These are phyloP conservation scores for Cronartium ribicola DNA, from an alignment of 1,284 basidiomycete genomes.

Conservation along the genomic window DNA sequence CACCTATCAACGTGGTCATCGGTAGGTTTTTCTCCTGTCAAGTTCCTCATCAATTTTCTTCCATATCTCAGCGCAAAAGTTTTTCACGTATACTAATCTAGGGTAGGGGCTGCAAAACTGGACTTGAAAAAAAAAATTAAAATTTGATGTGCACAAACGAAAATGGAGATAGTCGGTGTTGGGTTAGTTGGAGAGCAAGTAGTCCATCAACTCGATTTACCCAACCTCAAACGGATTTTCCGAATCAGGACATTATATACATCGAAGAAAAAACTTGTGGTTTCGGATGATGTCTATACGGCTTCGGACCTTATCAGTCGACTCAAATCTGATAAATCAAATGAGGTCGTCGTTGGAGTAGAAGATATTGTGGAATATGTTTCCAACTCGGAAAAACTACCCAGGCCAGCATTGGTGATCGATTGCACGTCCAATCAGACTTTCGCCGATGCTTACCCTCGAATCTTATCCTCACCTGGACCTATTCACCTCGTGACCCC, in stretches of 20 bases:
- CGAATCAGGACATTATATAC: conserved; percentile 30
- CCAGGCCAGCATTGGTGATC: conserved; percentile 70
- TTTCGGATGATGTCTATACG: neutral
- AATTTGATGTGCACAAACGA: neutral
- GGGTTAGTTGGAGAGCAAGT: conserved; percentile 34
- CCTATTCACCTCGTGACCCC: conserved; percentile 87
- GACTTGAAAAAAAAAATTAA: neutral
- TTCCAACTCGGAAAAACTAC: conserved; percentile 55
- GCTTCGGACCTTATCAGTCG: conserved; percentile 15
- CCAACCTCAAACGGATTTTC: conserved; percentile 11
- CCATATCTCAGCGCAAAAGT: neutral
- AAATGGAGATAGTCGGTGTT: conserved; percentile 31
- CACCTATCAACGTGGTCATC: conserved; percentile 35
- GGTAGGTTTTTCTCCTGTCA: conserved; percentile 4
- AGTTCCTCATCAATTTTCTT: neutral
- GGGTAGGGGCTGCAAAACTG: neutral
- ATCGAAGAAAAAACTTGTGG: conserved; percentile 8
- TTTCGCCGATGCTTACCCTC: conserved; percentile 78
- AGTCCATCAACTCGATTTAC: conserved; percentile 26
- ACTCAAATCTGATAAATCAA: conserved; percentile 10
- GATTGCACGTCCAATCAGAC: conserved; percentile 88
- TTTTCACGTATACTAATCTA: neutral
- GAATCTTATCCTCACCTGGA: conserved; percentile 59
- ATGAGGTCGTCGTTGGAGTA: neutral
- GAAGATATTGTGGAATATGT: conserved; percentile 44